Conservation (phyloP, 169 alveolate species). For the Plasmodium blacklocki region DNA sequence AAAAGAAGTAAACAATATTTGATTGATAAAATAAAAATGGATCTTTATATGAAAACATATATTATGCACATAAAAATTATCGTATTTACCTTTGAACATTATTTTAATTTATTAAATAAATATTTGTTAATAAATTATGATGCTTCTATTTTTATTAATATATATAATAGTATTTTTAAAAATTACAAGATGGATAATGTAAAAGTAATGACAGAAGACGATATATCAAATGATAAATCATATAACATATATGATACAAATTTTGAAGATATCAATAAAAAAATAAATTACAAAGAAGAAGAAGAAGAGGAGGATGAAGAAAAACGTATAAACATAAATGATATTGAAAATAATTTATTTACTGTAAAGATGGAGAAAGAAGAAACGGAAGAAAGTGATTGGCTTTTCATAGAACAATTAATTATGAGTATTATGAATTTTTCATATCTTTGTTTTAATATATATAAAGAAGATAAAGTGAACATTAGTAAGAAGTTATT, state of each 20-base stretch:
- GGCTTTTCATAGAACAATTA: conserved; percentile 69
- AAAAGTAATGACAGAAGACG: conserved; percentile 55
- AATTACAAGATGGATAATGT: conserved; percentile 32
- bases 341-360: conserved; percentile 49
- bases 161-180: conserved; percentile 71
- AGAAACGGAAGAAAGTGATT: conserved; percentile 56
- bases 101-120: conserved; percentile 59
- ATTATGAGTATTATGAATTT: conserved; percentile 73
- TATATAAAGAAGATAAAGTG: conserved; percentile 48
- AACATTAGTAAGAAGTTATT: conserved; percentile 15
- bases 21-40: conserved; percentile 39
- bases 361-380: conserved; percentile 19
- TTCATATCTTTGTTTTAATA: conserved; percentile 57
- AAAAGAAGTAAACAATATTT: conserved; percentile 18
- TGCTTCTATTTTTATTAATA: conserved; percentile 36
- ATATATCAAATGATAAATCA: conserved; percentile 15
- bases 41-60: conserved; percentile 61
- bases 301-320: conserved; percentile 29
- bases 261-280: conserved; percentile 54
- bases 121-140: conserved; percentile 64
- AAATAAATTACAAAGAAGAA: conserved; percentile 46
- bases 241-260: conserved; percentile 37
- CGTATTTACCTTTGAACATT: conserved; percentile 69
- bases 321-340: conserved; percentile 31
- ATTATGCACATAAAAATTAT: conserved; percentile 73